Evolutionary conservation across 345 rosid genomes (phyloP).

Genomic region (Eucalyptus regnans): DNA sequence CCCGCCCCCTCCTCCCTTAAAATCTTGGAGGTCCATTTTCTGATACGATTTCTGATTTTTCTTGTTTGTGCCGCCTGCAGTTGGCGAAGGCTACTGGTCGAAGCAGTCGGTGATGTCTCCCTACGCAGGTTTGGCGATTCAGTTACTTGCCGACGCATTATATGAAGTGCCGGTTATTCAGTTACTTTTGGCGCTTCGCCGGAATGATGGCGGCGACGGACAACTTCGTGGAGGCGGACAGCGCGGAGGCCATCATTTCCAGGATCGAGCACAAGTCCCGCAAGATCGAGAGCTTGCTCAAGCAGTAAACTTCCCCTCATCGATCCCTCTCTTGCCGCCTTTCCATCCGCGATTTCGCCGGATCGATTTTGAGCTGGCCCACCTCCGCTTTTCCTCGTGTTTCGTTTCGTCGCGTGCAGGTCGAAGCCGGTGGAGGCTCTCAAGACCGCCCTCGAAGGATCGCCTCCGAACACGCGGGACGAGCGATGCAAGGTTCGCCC

Average conservation of each 20-base stretch:
- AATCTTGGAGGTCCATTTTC: no score
- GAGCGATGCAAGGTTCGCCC: slow-evolving; percentile 78
- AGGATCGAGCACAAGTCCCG: slow-evolving; percentile 86
- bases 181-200: background rate
- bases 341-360: background rate
- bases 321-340: background rate
- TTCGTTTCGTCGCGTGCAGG: background rate
- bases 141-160: slow-evolving; percentile 49
- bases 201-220: slow-evolving; percentile 30
- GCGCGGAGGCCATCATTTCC: slow-evolving; percentile 74
- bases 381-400: background rate
- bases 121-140: slow-evolving; percentile 27
- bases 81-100: no score
- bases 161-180: slow-evolving; percentile 33
- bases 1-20: no score
- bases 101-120: no score
- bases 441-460: slow-evolving; percentile 85
- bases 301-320: slow-evolving; percentile 25
- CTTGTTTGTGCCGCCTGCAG: no score
- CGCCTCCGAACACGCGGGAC: slow-evolving; percentile 71
- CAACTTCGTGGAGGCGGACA: slow-evolving; percentile 63
- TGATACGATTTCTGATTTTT: no score
- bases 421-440: slow-evolving; percentile 64
- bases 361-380: background rate
- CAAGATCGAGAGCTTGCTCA: slow-evolving; percentile 82